phyloP scores from a whole-genome alignment of 176 grass and related monocot species.

The Carex littledalei region DNA sequence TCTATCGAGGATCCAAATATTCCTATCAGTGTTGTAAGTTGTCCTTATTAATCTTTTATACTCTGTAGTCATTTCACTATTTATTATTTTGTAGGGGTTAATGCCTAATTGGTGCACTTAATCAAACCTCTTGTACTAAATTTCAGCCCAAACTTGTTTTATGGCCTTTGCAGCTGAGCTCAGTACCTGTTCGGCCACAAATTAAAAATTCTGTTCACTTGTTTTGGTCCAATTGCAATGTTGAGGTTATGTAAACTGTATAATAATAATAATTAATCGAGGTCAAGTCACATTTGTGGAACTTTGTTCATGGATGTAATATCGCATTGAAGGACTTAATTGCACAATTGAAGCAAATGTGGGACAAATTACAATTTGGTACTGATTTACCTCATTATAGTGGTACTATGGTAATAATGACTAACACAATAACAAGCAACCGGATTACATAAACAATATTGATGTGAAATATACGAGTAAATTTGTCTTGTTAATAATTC shows the following conservation, averaged over 20 bases:
- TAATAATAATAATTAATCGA: background rate
- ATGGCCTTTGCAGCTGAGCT: background rate
- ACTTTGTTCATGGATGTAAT: background rate
- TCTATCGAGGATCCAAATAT: constrained; percentile 29
- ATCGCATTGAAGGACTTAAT: background rate
- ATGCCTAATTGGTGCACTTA: background rate
- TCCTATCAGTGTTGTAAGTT: constrained; percentile 32
- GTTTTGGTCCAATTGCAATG: background rate
- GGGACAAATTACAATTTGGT: background rate
- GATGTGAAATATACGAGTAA: background rate
- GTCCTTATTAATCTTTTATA: background rate
- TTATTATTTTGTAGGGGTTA: background rate
- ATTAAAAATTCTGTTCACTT: background rate
- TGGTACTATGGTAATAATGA: background rate
- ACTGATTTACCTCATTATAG: background rate
- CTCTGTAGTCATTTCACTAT: background rate
- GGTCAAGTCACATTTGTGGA: background rate
- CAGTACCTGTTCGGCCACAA: background rate
- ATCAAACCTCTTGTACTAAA: background rate
- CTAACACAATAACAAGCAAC: background rate
- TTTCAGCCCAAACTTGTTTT: background rate
- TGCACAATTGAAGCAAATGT: background rate
- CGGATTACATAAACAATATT: background rate
- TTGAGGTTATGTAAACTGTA: background rate
- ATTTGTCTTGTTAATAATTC: background rate